Conservation (phyloP, 345 rosid species). For the Pugionium dolabratum region DNA sequence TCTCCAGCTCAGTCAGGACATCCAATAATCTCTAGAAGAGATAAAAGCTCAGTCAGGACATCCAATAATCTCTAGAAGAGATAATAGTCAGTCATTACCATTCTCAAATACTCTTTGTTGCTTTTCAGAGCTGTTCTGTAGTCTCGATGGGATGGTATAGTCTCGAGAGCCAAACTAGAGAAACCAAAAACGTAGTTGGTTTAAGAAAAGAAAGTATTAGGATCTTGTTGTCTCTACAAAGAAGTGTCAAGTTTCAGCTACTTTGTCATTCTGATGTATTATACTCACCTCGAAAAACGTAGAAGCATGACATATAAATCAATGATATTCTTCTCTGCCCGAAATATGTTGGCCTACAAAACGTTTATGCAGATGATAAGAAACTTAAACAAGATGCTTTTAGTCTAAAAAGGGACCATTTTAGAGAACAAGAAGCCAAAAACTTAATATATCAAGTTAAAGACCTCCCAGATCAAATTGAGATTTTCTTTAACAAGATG, state of each 20-base stretch:
- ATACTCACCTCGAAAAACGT: conserved; percentile 83
- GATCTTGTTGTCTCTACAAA: background rate
- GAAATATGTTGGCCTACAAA: conserved; percentile 87
- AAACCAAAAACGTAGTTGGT: conserved; percentile 29
- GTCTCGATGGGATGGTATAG: conserved; percentile 89
- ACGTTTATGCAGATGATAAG: conserved; percentile 15
- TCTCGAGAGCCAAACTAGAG: conserved; percentile 87
- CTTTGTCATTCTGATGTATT: background rate
- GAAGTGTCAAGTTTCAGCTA: conserved; percentile 9
- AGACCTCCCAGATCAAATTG: background rate
- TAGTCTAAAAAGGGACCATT: background rate
- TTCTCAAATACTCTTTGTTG: conserved; percentile 59
- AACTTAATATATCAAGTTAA: background rate
- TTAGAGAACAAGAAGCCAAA: conserved; percentile 3
- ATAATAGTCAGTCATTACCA: conserved; percentile 44
- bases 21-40: conserved; percentile 57
- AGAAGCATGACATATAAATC: conserved; percentile 94
- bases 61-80: background rate
- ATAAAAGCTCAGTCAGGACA: conserved; percentile 25
- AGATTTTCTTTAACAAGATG: background rate
- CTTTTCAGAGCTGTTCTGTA: conserved; percentile 52
- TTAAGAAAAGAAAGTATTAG: conserved; percentile 1
- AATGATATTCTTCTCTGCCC: conserved; percentile 77
- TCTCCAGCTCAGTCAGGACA: conserved; percentile 81
- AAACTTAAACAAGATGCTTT: background rate